Evolutionary conservation across 768 basidiomycete species (phyloP), one percentile per base, ranked within the genome.

Genomic region (Russula emetica): DNA sequence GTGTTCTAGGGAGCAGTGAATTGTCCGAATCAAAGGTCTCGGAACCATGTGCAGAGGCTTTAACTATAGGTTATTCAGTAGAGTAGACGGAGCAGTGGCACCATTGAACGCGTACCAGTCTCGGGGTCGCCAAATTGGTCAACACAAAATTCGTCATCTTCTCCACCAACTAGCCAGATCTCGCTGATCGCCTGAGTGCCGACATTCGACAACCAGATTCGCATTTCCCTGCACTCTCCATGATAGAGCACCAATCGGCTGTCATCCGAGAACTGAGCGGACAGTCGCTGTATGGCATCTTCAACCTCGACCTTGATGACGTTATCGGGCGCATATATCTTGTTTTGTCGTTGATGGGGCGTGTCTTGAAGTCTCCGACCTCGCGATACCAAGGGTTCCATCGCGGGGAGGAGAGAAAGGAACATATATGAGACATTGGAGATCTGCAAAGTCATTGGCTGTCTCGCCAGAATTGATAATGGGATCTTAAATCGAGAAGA

Each of bases 301-400:
- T 84, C 82, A 13, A 97, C 82, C 13, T 84, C 78, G 6, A 88
- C 77, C 40, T 76, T 77, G 67, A 91, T 78, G 36, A 82, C 69
- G 8, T 82, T 72, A 71, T 96, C 88, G 11, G 85, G 80, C 11
- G 85, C 87, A 71, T 96, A 95, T 2, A 83, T 83, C 13, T 84
- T 83, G 32, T 72, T 79, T 66, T 87, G 84, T 52, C 86, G 78
- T 69, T 95, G 90, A 16, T 81, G 76, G 34, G 82, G 79, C 2
- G 93, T 94, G 58, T 85, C 83, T 58, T 94, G 85, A 13, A 97
- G 77, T 56, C 94, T 79, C 51, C 79, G 83, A 16, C 94, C 94
- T n/a, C 84, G 86, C 38, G 78, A 79, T 10, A 83, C 78, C 3
- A 94, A 78, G 1, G 84, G 76, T 72, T 95, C 94, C 0, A 72